phyloP scores from a whole-genome alignment of 2,329 filamentous ascomycete species.

The Botrytis elliptica region DNA sequence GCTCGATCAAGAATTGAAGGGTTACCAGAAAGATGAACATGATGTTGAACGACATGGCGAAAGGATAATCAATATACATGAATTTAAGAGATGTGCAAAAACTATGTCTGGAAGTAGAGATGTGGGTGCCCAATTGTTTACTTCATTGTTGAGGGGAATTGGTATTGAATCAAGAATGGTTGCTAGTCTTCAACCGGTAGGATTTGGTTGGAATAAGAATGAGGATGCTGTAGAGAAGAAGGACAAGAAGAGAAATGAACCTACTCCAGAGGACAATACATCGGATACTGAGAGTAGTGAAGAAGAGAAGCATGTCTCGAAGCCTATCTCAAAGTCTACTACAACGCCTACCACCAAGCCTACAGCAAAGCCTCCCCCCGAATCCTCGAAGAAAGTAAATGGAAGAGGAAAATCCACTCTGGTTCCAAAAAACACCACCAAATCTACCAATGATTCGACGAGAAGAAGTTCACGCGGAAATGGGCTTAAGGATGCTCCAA shows the following conservation, averaged over 20 bases:
- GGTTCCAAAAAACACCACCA: constrained; percentile 24
- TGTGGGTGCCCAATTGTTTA: constrained; percentile 85
- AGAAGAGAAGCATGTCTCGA: constrained; percentile 14
- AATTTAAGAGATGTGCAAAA: constrained; percentile 48
- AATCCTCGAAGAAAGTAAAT: constrained; percentile 26
- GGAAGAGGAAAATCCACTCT: constrained; percentile 29
- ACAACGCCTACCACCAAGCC: constrained; percentile 16
- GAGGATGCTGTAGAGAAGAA: constrained; percentile 66
- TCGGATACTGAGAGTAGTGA: constrained; percentile 14
- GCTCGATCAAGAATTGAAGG: constrained; percentile 71
- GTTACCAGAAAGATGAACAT: constrained; percentile 61
- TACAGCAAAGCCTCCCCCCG: constrained; percentile 23
- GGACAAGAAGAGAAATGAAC: constrained; percentile 32
- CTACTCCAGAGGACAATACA: constrained; percentile 44
- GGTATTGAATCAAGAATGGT: constrained; percentile 83
- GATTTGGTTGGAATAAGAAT: constrained; percentile 85
- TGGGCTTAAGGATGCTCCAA: constrained; percentile 40
- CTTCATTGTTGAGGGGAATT: constrained; percentile 75
- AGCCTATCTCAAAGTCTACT: constrained; percentile 3
- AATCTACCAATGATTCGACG: constrained; percentile 28
- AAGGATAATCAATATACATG: constrained; percentile 61
- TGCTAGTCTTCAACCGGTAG: constrained; percentile 78
- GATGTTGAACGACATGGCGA: constrained; percentile 73
- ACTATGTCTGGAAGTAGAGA: constrained; percentile 41
- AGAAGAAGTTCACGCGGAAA: constrained; percentile 32